Conservation (phyloP, 1,284 basidiomycete genomes). For the Malassezia slooffiae region DNA sequence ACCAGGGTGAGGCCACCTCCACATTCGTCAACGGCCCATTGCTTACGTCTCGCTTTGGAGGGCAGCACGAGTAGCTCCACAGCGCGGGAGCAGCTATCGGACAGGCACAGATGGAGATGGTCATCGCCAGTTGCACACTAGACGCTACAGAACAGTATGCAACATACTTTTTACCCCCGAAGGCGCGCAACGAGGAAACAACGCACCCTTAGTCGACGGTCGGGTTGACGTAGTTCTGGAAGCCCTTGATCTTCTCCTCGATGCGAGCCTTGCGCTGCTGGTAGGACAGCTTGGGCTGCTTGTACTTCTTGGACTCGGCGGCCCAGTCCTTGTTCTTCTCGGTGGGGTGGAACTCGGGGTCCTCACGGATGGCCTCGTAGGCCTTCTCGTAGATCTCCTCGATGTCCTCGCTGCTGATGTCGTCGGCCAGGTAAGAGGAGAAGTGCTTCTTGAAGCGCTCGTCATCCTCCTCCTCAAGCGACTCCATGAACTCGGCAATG, state of each 20-base stretch:
- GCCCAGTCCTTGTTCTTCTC: constrained; percentile 91
- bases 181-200: neutral
- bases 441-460: constrained; percentile 99
- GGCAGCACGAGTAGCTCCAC: no score
- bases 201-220: constrained; percentile 6
- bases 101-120: no score
- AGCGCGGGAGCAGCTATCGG: no score
- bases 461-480: constrained; percentile 97
- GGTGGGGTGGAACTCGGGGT: constrained; percentile 78
- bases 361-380: constrained; percentile 73
- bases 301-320: constrained; percentile 68
- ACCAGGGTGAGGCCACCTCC: no score
- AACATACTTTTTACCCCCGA: neutral
- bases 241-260: constrained; percentile 38
- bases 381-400: constrained; percentile 89
- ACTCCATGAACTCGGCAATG: constrained; percentile 99
- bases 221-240: constrained; percentile 20
- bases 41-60: no score
- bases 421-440: constrained; percentile 85
- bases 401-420: constrained; percentile 88
- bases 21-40: no score
- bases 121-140: constrained; percentile 10
- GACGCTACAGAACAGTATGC: neutral
- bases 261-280: constrained; percentile 53
- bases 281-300: constrained; percentile 60